Evolutionary conservation across 75 land plant species (phyloP).

Genomic region (Pinus albicaulis): DNA sequence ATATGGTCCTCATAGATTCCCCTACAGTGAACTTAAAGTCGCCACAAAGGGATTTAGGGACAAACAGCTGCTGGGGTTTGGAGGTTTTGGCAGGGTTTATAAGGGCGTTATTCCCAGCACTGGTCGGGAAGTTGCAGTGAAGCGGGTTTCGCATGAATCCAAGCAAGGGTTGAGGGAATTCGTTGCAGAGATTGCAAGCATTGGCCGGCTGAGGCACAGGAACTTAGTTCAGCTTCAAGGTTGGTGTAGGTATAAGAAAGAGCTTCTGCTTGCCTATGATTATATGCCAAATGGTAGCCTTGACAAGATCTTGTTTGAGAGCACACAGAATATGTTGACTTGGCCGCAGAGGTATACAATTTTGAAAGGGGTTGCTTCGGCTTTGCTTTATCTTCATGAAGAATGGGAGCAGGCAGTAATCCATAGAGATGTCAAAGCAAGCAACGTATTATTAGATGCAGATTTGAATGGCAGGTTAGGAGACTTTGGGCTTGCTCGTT

Average conservation of each 20-base stretch:
- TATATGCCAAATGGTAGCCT: slow-evolving; percentile 80
- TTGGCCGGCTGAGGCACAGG: slow-evolving; percentile 63
- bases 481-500: slow-evolving; percentile 71
- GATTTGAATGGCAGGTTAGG: slow-evolving; percentile 54
- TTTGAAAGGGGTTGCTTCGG: slow-evolving; percentile 49
- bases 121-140: slow-evolving; percentile 54
- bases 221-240: slow-evolving; percentile 65
- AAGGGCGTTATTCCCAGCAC: slow-evolving; percentile 23
- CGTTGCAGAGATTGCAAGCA: slow-evolving; percentile 62
- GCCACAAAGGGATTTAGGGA: slow-evolving; percentile 38
- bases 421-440: slow-evolving; percentile 72
- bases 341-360: slow-evolving; percentile 40
- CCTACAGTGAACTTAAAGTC: slow-evolving; percentile 27
- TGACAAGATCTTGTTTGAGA: slow-evolving; percentile 49
- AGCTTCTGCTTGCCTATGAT: slow-evolving; percentile 66
- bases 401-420: slow-evolving; percentile 54
- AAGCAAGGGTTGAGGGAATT: slow-evolving; percentile 59
- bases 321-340: slow-evolving; percentile 20
- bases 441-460: slow-evolving; percentile 65
- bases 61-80: slow-evolving; percentile 22
- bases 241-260: slow-evolving; percentile 52
- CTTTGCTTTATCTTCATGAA: slow-evolving; percentile 61
- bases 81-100: slow-evolving; percentile 50
- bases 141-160: slow-evolving; percentile 43
- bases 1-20: slow-evolving; percentile 19